phyloP scores from a whole-genome alignment of 2,329 filamentous ascomycete species.

The Diaporthe eres region DNA sequence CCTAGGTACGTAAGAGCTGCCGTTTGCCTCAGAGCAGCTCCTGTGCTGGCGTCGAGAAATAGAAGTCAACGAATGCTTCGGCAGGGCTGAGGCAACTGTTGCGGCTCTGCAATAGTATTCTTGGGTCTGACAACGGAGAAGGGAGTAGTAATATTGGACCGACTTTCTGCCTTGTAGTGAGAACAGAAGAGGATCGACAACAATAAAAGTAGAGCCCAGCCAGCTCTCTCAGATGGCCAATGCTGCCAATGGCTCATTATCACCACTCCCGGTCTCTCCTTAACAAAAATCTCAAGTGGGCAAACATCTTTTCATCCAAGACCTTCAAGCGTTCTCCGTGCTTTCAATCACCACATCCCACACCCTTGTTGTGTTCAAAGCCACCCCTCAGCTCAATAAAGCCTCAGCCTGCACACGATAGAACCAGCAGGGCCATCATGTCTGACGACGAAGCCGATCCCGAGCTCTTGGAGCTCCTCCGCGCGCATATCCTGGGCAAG shows the following conservation, averaged over 20 bases:
- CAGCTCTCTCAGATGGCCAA: constrained; percentile 13
- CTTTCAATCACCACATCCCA: background rate
- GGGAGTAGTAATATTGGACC: background rate
- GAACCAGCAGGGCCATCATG: constrained; percentile 72
- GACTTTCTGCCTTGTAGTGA: background rate
- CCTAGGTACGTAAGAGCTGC: background rate
- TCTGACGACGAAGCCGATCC: constrained; percentile 93
- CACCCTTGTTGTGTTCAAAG: background rate
- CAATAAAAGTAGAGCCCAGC: background rate
- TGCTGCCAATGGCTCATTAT: constrained; percentile 32
- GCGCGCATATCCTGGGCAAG: constrained; percentile 80
- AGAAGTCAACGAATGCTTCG: background rate
- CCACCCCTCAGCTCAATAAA: background rate
- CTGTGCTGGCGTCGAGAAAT: background rate
- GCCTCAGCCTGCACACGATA: background rate
- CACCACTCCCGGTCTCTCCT: constrained; percentile 9
- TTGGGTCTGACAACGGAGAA: background rate
- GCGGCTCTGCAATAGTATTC: background rate
- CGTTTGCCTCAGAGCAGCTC: background rate
- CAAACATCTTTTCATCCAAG: constrained; percentile 26
- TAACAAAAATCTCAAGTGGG: constrained; percentile 5
- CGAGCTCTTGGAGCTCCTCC: constrained; percentile 88
- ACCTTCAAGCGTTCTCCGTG: background rate
- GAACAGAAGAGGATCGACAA: background rate
- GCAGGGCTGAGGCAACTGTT: background rate